A percentile compares a stretch with the other conserved stretches of the same genome.
Evolutionary conservation across 2,329 filamentous ascomycete genomes (phyloP).

Genomic region (Juglanconis oblonga): DNA sequence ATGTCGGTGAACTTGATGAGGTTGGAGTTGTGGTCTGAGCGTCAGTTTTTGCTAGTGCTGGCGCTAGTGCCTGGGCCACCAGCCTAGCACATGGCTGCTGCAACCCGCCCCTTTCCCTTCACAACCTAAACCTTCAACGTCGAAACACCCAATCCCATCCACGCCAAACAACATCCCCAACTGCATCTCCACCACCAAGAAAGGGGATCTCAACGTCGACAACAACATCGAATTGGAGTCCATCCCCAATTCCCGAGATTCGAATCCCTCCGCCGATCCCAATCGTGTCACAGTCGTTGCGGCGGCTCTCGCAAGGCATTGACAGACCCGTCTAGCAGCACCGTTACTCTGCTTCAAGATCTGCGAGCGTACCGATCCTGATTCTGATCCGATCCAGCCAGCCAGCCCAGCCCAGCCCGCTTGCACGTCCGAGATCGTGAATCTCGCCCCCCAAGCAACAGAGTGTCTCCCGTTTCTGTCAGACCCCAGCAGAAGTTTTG

Average conservation of each 20-base stretch:
- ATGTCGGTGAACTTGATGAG: too few species aligned
- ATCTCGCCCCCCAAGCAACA: neutral
- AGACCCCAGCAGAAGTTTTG: neutral
- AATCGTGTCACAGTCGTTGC: neutral
- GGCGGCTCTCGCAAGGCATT: slow-evolving; percentile 7
- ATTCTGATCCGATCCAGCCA: neutral
- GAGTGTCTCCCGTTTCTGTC: neutral
- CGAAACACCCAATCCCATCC: neutral
- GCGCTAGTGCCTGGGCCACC: too few species aligned
- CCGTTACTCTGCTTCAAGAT: slow-evolving; percentile 7
- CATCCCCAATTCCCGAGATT: neutral
- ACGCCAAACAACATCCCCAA: neutral
- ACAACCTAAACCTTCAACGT: too few species aligned
- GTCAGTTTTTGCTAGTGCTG: too few species aligned
- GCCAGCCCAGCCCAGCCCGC: neutral
- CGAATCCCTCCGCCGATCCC: neutral
- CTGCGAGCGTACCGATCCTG: slow-evolving; percentile 7
- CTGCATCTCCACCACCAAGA: neutral
- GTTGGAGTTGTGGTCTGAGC: too few species aligned
- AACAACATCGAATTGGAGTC: neutral
- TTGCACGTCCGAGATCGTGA: neutral
- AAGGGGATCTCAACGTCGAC: neutral
- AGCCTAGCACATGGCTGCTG: too few species aligned
- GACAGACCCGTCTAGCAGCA: slow-evolving; percentile 8
- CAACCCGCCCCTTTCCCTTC: too few species aligned